Conservation (phyloP, 2,329 filamentous ascomycete genomes). For the Ophiognomonia clavigignenti-juglandacearum region DNA sequence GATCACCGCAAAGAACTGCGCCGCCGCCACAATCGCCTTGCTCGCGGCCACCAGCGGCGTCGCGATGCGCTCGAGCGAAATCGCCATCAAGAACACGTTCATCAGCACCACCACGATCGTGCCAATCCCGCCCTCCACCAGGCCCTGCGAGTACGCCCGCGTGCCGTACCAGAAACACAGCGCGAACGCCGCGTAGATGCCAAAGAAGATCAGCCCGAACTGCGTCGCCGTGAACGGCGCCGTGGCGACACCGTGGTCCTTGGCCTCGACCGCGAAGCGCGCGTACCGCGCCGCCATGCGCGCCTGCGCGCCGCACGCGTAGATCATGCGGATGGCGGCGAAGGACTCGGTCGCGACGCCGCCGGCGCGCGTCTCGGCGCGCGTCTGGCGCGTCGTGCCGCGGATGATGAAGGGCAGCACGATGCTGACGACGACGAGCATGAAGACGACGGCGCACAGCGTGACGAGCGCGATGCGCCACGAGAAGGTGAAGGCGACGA, state of each 20-base stretch:
- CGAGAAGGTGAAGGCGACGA: slow-evolving; percentile 52
- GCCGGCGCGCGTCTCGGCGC: slow-evolving; percentile 51
- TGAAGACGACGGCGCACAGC: slow-evolving; percentile 51
- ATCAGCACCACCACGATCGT: slow-evolving; percentile 54
- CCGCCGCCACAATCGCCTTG: slow-evolving; percentile 53
- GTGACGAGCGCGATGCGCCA: slow-evolving; percentile 59
- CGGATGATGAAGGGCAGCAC: slow-evolving; percentile 54
- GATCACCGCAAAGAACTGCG: slow-evolving; percentile 53
- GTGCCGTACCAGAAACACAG: slow-evolving; percentile 61
- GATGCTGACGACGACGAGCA: slow-evolving; percentile 41
- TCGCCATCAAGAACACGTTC: slow-evolving; percentile 53
- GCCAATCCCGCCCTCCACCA: slow-evolving; percentile 42
- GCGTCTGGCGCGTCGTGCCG: slow-evolving; percentile 38
- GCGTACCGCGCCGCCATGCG: slow-evolving; percentile 50
- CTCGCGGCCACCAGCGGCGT: slow-evolving; percentile 54
- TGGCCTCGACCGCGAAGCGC: slow-evolving; percentile 50
- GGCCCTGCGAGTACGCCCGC: slow-evolving; percentile 41
- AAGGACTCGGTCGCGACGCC: slow-evolving; percentile 59
- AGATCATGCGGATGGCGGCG: slow-evolving; percentile 55
- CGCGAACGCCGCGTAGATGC: slow-evolving; percentile 42
- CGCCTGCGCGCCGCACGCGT: slow-evolving; percentile 56
- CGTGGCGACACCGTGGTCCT: slow-evolving; percentile 41
- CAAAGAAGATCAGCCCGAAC: slow-evolving; percentile 52
- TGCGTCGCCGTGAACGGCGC: slow-evolving; percentile 48
- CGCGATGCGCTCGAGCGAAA: slow-evolving; percentile 52